phyloP scores from a whole-genome alignment of 148 eudicot species.

The Rhododendron williamsianum region DNA sequence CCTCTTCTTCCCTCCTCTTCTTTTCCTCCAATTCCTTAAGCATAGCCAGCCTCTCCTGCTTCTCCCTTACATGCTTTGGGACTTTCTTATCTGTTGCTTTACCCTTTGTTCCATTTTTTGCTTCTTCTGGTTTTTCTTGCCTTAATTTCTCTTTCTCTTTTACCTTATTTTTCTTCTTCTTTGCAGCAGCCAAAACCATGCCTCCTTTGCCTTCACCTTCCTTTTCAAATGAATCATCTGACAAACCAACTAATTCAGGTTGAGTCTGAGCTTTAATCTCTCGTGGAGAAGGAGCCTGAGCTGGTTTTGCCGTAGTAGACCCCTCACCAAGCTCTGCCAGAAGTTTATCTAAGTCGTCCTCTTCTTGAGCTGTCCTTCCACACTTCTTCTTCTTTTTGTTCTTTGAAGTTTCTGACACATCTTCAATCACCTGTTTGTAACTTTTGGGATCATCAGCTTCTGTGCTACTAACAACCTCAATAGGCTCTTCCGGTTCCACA shows the following conservation, averaged over 20 bases:
- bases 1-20: slow-evolving; percentile 76
- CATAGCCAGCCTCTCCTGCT: slow-evolving; percentile 77
- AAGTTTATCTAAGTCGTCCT: slow-evolving; percentile 74
- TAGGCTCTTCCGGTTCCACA: slow-evolving; percentile 11
- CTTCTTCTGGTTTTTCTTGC: slow-evolving; percentile 45
- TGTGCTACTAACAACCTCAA: slow-evolving; percentile 7
- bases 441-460: slow-evolving; percentile 26
- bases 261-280: slow-evolving; percentile 37
- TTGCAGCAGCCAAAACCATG: slow-evolving; percentile 47
- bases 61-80: slow-evolving; percentile 76
- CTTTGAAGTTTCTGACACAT: slow-evolving; percentile 49
- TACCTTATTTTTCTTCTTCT: slow-evolving; percentile 77
- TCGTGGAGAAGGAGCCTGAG: slow-evolving; percentile 25
- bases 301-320: slow-evolving; percentile 32
- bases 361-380: slow-evolving; percentile 71
- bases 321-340: slow-evolving; percentile 77
- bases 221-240: slow-evolving; percentile 42
- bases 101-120: slow-evolving; percentile 39
- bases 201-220: slow-evolving; percentile 44
- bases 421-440: slow-evolving; percentile 27
- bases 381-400: slow-evolving; percentile 75
- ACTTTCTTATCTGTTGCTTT: slow-evolving; percentile 65
- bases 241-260: slow-evolving; percentile 29
- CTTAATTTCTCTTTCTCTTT: slow-evolving; percentile 31
- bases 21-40: slow-evolving; percentile 68